Conservation (phyloP, 305 asterid species). For the Solanum hybrid region DNA sequence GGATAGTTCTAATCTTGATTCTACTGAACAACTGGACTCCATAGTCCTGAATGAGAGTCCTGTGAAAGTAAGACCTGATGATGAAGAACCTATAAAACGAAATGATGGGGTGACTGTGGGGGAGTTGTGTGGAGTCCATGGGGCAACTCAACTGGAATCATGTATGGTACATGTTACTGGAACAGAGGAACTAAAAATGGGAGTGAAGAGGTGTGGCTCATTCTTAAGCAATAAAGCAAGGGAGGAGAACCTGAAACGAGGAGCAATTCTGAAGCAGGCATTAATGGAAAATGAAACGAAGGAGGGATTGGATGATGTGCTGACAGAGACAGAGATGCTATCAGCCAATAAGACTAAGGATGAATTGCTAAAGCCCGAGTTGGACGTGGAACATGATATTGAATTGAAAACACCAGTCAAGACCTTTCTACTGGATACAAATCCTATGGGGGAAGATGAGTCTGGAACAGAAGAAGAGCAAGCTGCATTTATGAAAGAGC, state of each 20-base stretch:
- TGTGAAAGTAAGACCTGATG: slow-evolving; percentile 14
- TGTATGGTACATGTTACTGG: slow-evolving; percentile 24
- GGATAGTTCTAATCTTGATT: slow-evolving; percentile 5
- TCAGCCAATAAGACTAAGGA: slow-evolving; percentile 17
- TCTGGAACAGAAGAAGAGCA: slow-evolving; percentile 78
- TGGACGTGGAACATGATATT: slow-evolving; percentile 12
- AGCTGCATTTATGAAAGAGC: slow-evolving; percentile 70
- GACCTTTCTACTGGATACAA: slow-evolving; percentile 42
- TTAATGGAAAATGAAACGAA: background rate
- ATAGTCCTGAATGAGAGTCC: slow-evolving; percentile 2
- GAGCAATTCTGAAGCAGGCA: background rate
- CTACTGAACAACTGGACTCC: slow-evolving; percentile 7
- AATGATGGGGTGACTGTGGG: slow-evolving; percentile 17
- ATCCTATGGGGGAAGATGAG: slow-evolving; percentile 52
- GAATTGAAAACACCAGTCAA: slow-evolving; percentile 34
- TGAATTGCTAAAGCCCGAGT: slow-evolving; percentile 23
- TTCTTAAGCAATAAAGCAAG: slow-evolving; percentile 13
- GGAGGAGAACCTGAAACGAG: slow-evolving; percentile 15
- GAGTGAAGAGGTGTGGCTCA: slow-evolving; percentile 16
- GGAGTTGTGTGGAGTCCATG: slow-evolving; percentile 9
- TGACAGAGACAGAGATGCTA: slow-evolving; percentile 24
- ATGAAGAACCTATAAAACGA: slow-evolving; percentile 15
- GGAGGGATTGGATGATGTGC: slow-evolving; percentile 20
- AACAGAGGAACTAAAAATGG: slow-evolving; percentile 26
- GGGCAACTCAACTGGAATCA: slow-evolving; percentile 9